Conservation (phyloP, 2,329 filamentous ascomycete genomes). For the Botrytis aclada region DNA sequence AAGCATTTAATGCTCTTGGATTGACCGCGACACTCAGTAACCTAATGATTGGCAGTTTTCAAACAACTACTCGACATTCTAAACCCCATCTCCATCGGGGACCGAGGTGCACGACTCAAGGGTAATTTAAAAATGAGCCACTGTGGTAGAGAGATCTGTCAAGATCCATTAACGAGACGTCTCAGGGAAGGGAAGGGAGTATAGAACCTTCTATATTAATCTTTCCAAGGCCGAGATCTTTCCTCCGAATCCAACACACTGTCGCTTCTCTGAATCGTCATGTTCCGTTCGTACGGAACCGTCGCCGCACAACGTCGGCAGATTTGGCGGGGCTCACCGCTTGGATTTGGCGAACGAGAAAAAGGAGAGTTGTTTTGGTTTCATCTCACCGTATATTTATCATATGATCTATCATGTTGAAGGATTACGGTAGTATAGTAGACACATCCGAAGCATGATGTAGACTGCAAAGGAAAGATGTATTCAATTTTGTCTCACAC, state of each 20-base stretch:
- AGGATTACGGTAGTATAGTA: background rate
- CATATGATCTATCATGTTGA: background rate
- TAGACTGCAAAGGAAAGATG: background rate
- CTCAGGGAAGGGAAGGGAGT: background rate
- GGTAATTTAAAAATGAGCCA: background rate
- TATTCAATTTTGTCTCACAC: background rate
- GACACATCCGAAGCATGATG: background rate
- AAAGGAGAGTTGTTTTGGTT: background rate
- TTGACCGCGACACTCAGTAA: background rate
- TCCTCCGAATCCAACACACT: background rate
- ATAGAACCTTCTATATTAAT: background rate
- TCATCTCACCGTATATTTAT: slow-evolving; percentile 13
- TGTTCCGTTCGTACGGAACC: background rate
- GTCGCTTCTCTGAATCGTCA: background rate
- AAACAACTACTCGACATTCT: background rate
- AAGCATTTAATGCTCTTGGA: background rate
- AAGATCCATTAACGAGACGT: background rate
- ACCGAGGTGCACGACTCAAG: background rate
- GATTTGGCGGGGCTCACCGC: background rate
- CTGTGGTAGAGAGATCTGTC: background rate
- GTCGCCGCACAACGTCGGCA: background rate
- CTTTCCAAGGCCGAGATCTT: background rate
- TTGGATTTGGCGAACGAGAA: slow-evolving; percentile 9
- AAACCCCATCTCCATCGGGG: background rate
- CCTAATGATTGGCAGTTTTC: background rate